These are phyloP conservation scores for Plasmodium blacklocki DNA, from an alignment of 169 alveolate genomes.

Conservation along the genomic window DNA sequence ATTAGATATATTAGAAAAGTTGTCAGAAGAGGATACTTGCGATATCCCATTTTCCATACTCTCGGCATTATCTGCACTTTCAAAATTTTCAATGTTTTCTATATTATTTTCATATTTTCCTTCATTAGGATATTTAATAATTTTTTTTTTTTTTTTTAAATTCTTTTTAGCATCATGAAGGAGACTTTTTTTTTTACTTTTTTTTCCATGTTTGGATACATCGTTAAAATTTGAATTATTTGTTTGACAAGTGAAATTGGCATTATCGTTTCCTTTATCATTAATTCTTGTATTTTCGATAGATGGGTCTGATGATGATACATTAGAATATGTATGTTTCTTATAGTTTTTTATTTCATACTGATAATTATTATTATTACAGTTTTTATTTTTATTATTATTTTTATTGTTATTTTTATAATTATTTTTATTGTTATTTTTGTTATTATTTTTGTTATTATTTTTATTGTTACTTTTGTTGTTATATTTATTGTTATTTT, in stretches of 20 bases:
- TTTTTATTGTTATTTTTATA: neutral
- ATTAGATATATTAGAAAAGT: slow-evolving; percentile 36
- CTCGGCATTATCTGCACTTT: slow-evolving; percentile 1
- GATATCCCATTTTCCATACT: slow-evolving; percentile 25
- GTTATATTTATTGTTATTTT: neutral
- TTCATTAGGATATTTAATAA: slow-evolving; percentile 36
- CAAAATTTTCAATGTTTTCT: too few relatives aligned
- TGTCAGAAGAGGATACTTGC: slow-evolving; percentile 40
- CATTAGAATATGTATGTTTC: slow-evolving; percentile 26
- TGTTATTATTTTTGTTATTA: neutral
- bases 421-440: neutral
- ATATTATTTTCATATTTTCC: neutral
- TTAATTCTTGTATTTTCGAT: neutral
- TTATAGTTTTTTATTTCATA: slow-evolving; percentile 57
- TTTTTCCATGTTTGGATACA: slow-evolving; percentile 9
- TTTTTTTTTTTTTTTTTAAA: slow-evolving; percentile 72
- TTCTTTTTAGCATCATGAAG: slow-evolving; percentile 33
- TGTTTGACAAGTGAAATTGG: neutral
- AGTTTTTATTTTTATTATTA: neutral
- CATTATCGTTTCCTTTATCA: slow-evolving; percentile 19
- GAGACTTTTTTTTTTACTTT: slow-evolving; percentile 43
- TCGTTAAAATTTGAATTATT: slow-evolving; percentile 21
- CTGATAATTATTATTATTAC: neutral
- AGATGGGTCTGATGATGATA: slow-evolving; percentile 34
- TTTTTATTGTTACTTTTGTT: neutral